Percentiles rank a stretch among this genome's conserved stretches.
Conservation (phyloP, 352 stramenopile species). For the Pythium myriotylum region DNA sequence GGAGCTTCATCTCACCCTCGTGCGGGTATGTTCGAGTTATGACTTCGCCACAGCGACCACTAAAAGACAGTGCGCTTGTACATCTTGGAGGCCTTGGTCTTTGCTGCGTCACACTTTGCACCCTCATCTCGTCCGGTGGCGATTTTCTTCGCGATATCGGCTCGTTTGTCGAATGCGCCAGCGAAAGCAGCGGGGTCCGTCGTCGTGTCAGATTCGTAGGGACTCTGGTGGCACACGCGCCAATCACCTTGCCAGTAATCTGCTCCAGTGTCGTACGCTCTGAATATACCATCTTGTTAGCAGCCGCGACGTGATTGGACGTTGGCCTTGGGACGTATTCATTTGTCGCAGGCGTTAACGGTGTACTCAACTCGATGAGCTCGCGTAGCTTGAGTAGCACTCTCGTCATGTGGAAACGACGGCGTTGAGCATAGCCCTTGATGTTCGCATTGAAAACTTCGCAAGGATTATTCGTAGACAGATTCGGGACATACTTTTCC, state of each 20-base stretch:
- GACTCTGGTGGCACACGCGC: background rate
- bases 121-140: background rate
- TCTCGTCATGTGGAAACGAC: slow-evolving; percentile 8
- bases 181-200: background rate
- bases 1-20: no score
- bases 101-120: background rate
- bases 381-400: slow-evolving; percentile 8
- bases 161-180: slow-evolving; percentile 2
- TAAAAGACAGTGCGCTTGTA: slow-evolving; percentile 3
- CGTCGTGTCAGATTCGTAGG: background rate
- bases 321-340: background rate
- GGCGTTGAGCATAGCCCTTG: slow-evolving; percentile 3
- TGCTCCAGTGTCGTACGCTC: background rate
- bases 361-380: slow-evolving; percentile 1
- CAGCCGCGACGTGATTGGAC: slow-evolving; percentile 1
- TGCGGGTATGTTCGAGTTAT: no score
- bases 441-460: slow-evolving; percentile 5
- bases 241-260: background rate
- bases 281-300: background rate
- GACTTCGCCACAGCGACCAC: no score
- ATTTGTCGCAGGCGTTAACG: background rate
- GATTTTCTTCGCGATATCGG: slow-evolving; percentile 3
- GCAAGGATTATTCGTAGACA: slow-evolving; percentile 10
- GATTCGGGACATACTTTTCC: no score
- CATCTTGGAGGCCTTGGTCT: slow-evolving; percentile 6